Conservation (phyloP, 2,329 filamentous ascomycete species). For the Thermothelomyces thermophilus region DNA sequence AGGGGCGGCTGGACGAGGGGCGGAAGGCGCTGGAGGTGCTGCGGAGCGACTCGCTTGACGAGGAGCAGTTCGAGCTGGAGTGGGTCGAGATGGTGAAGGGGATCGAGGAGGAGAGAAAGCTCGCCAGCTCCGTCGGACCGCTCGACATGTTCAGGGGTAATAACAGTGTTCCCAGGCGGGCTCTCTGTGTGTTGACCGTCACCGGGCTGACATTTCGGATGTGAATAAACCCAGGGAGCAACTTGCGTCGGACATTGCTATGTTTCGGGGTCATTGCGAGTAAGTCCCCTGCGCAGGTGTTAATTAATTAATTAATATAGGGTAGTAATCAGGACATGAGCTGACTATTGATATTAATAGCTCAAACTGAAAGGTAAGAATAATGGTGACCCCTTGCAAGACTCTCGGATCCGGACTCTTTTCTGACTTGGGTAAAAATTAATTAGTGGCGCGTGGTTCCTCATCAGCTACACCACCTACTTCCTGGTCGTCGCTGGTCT, state of each 20-base stretch:
- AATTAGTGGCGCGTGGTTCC: slow-evolving; percentile 40
- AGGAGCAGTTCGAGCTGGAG: slow-evolving; percentile 33
- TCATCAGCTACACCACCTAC: slow-evolving; percentile 45
- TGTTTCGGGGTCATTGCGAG: slow-evolving; percentile 42
- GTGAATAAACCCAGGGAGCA: slow-evolving; percentile 31
- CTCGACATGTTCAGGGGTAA: slow-evolving; percentile 34
- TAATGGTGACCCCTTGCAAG: background rate
- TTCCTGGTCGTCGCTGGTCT: slow-evolving; percentile 39
- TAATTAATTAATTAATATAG: no score
- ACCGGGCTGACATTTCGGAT: no score
- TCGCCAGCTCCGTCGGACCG: slow-evolving; percentile 12
- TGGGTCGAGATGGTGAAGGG: slow-evolving; percentile 19
- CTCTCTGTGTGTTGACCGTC: no score
- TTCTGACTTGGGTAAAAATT: background rate
- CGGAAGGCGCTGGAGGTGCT: slow-evolving; percentile 28
- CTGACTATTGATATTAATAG: background rate
- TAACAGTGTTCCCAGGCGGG: background rate
- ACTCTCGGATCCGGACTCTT: background rate
- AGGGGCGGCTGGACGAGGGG: slow-evolving; percentile 25
- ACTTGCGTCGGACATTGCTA: slow-evolving; percentile 44
- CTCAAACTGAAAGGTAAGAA: slow-evolving; percentile 9
- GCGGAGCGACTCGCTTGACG: slow-evolving; percentile 27
- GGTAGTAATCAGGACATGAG: no score
- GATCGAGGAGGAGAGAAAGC: slow-evolving; percentile 7
- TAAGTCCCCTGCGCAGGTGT: no score